phyloP scores from a whole-genome alignment of 163 green algal genomes.

The Chloroidium sp. region DNA sequence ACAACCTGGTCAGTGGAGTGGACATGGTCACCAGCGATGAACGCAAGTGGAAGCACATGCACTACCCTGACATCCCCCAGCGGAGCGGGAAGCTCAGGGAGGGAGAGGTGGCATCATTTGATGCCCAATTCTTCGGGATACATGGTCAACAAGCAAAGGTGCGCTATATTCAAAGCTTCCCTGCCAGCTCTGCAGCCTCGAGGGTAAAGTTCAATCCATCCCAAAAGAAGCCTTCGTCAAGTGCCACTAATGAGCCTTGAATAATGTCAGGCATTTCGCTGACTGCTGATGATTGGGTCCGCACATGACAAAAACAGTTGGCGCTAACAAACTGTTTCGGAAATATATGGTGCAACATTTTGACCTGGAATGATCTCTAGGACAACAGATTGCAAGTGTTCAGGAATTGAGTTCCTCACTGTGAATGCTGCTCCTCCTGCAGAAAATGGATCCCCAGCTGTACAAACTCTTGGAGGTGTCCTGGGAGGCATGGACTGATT shows the following conservation, averaged over 20 bases:
- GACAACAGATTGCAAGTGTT: background rate
- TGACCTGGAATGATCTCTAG: background rate
- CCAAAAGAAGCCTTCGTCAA: too few relatives aligned
- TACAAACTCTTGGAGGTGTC: conserved; percentile 10
- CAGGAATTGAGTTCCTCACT: background rate
- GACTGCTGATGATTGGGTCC: background rate
- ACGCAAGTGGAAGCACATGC: background rate
- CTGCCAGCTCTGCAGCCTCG: background rate
- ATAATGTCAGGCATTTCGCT: background rate
- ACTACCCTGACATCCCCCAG: background rate
- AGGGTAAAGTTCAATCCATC: background rate
- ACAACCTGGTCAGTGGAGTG: conserved; percentile 4
- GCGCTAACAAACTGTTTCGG: background rate
- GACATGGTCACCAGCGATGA: conserved; percentile 13
- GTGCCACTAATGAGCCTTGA: too few relatives aligned
- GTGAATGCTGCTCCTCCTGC: background rate
- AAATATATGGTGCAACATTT: background rate
- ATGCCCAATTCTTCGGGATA: conserved; percentile 6
- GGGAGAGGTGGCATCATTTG: conserved; percentile 4
- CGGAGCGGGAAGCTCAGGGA: conserved; percentile 7
- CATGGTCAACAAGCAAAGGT: conserved; percentile 11
- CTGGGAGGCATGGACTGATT: conserved; percentile 8
- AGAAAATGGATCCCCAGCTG: conserved; percentile 17
- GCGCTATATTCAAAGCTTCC: background rate
- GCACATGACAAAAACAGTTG: background rate